phyloP scores from a whole-genome alignment of 805 yeast genomes.

The Ogataea trehalophila region DNA sequence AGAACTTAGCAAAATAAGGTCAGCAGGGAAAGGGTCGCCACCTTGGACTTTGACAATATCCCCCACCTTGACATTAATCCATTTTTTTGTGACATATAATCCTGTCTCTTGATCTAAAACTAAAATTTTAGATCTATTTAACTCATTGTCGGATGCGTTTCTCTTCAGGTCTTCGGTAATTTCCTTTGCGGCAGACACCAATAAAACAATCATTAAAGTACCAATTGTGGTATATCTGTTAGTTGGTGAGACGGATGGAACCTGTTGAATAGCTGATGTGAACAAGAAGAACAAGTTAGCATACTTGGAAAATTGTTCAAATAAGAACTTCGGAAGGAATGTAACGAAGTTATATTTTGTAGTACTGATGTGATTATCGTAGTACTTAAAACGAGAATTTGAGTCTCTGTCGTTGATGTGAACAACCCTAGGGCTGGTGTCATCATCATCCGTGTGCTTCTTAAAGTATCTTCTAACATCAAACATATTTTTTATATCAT shows the following conservation, averaged over 20 bases:
- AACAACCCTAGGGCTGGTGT: constrained; percentile 55
- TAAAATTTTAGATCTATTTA: constrained; percentile 66
- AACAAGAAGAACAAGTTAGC: constrained; percentile 91
- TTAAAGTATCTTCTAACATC: constrained; percentile 26
- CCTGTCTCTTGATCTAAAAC: constrained; percentile 58
- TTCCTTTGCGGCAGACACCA: constrained; percentile 92
- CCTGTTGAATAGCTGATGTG: constrained; percentile 93
- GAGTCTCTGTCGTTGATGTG: constrained; percentile 57
- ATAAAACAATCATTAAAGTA: constrained; percentile 75
- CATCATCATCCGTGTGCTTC: constrained; percentile 16
- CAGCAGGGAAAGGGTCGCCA: constrained; percentile 94
- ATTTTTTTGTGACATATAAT: constrained; percentile 59
- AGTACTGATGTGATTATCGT: constrained; percentile 86
- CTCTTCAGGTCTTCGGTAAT: constrained; percentile 87
- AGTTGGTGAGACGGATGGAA: constrained; percentile 94
- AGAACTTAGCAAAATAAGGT: constrained; percentile 74
- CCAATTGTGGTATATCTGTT: constrained; percentile 94
- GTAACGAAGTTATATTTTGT: constrained; percentile 94
- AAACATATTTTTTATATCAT: constrained; percentile 21
- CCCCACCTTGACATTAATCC: constrained; percentile 90
- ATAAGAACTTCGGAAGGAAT: constrained; percentile 87
- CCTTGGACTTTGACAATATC: constrained; percentile 80
- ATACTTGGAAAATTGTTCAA: constrained; percentile 95
- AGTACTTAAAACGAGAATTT: constrained; percentile 53
- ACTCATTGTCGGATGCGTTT: constrained; percentile 79